These are phyloP conservation scores for Saccharomyces hybrid DNA, from an alignment of 1,139 yeast genomes.

Conservation along the genomic window DNA sequence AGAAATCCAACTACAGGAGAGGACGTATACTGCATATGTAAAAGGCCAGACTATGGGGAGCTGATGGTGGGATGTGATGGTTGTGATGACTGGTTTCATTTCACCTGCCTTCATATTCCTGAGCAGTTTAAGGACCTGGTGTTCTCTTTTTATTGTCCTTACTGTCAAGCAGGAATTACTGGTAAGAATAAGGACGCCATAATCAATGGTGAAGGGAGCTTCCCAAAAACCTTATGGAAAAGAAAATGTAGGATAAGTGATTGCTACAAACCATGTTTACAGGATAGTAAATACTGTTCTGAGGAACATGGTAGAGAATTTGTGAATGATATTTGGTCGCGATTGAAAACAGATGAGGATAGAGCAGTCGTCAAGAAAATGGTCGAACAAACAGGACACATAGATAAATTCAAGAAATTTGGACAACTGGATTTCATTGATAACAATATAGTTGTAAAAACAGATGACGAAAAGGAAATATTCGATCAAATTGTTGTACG, in stretches of 20 bases:
- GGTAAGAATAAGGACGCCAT: constrained; percentile 20
- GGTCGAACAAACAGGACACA: constrained; percentile 13
- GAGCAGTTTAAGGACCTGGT: constrained; percentile 50
- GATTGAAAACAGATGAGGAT: constrained; percentile 13
- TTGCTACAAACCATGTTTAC: constrained; percentile 53
- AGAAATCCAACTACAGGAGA: constrained; percentile 36
- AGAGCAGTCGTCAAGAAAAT: constrained; percentile 16
- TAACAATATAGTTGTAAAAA: constrained; percentile 28
- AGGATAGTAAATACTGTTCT: constrained; percentile 63
- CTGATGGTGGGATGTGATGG: constrained; percentile 90
- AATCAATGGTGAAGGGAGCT: constrained; percentile 5
- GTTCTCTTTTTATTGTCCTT: constrained; percentile 63
- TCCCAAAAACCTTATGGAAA: constrained; percentile 53
- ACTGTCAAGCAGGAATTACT: constrained; percentile 51
- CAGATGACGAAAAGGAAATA: constrained; percentile 25
- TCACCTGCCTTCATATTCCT: constrained; percentile 61
- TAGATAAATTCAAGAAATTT: constrained; percentile 23
- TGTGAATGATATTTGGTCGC: constrained; percentile 34
- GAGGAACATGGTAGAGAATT: constrained; percentile 61
- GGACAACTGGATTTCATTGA: constrained; percentile 19
- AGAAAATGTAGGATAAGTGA: constrained; percentile 57
- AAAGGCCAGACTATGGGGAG: constrained; percentile 72
- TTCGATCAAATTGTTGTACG: constrained; percentile 22
- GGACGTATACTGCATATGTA: constrained; percentile 71
- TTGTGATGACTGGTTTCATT: constrained; percentile 94